A percentile compares a stretch with the other conserved stretches of the same genome.
Conservation (phyloP, 2,329 filamentous ascomycete species). For the Huntiella decipiens region DNA sequence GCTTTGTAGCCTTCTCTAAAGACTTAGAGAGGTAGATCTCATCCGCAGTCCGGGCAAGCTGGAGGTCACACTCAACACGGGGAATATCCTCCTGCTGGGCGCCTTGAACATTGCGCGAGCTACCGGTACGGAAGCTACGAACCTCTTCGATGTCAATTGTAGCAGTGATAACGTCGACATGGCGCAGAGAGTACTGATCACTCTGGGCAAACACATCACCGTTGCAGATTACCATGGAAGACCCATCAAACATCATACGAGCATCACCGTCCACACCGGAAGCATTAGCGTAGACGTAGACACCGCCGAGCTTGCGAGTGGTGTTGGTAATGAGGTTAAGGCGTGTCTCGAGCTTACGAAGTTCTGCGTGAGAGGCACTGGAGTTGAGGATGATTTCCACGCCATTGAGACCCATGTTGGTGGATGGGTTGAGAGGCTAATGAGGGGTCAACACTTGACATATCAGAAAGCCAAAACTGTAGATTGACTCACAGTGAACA, state of each 20-base stretch:
- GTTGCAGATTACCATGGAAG: slow-evolving; percentile 25
- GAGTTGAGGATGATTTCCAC: slow-evolving; percentile 22
- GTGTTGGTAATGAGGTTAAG: slow-evolving; percentile 47
- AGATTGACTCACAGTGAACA: slow-evolving; percentile 14
- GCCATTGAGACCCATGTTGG: slow-evolving; percentile 45
- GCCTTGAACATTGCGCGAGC: slow-evolving; percentile 39
- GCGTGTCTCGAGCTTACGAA: slow-evolving; percentile 46
- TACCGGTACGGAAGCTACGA: slow-evolving; percentile 35
- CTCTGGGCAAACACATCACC: slow-evolving; percentile 44
- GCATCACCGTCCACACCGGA: slow-evolving; percentile 17
- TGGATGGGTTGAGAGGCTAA: slow-evolving; percentile 24
- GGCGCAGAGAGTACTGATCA: slow-evolving; percentile 42
- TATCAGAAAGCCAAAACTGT: not conserved
- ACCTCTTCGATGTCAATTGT: slow-evolving; percentile 57
- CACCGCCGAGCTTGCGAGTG: slow-evolving; percentile 40
- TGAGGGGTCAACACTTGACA: not conserved
- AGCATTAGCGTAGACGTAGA: slow-evolving; percentile 29
- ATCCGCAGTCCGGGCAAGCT: slow-evolving; percentile 14
- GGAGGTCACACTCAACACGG: slow-evolving; percentile 17
- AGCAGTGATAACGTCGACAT: slow-evolving; percentile 45
- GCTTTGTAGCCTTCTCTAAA: slow-evolving; percentile 13
- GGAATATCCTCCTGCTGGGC: slow-evolving; percentile 21
- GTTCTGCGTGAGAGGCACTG: slow-evolving; percentile 23
- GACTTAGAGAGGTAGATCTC: slow-evolving; percentile 18
- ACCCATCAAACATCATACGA: slow-evolving; percentile 22